A percentile compares a stretch with the other conserved stretches of the same genome.
These are phyloP conservation scores for Cymbopogon citratus DNA, from an alignment of 176 grass and related monocot genomes.

Conservation along the genomic window DNA sequence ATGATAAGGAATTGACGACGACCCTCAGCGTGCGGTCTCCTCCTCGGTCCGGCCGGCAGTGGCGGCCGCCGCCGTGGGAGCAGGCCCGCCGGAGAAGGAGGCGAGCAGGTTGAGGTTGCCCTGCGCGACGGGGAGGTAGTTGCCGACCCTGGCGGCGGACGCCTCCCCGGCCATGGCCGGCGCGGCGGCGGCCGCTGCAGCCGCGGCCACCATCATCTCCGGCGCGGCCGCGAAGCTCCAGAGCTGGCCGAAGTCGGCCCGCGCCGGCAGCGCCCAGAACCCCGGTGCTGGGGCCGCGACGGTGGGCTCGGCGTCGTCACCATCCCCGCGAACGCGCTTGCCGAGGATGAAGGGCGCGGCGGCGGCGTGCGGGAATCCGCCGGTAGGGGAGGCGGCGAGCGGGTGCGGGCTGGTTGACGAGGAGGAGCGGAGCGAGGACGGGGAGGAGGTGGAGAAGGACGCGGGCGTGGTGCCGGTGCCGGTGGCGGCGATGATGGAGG, in stretches of 20 bases:
- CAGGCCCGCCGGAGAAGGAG: conserved; percentile 55
- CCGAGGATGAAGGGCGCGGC: conserved; percentile 70
- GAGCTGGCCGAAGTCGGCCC: conserved; percentile 67
- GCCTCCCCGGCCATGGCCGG: conserved; percentile 54
- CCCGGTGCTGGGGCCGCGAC: conserved; percentile 20
- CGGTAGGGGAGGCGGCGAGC: background rate
- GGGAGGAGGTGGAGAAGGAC: conserved; percentile 68
- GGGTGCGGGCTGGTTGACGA: background rate
- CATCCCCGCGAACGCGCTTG: conserved; percentile 53
- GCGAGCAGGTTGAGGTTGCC: conserved; percentile 92
- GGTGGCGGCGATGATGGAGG: conserved; percentile 88
- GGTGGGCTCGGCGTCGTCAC: background rate
- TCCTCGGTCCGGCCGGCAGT: conserved; percentile 40
- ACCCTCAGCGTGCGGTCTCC: conserved; percentile 47
- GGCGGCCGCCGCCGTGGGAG: background rate
- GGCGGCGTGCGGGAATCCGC: background rate
- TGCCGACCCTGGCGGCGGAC: conserved; percentile 78
- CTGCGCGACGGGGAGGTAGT: conserved; percentile 82
- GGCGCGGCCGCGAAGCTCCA: conserved; percentile 83
- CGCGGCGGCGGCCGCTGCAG: conserved; percentile 18
- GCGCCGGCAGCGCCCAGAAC: conserved; percentile 69
- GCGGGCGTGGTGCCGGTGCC: conserved; percentile 74
- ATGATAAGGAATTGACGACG: background rate
- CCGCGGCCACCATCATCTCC: conserved; percentile 56
- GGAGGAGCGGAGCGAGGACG: conserved; percentile 4